A percentile compares a stretch with the other conserved stretches of the same genome.
These are phyloP conservation scores for Naganishia onofrii DNA, from an alignment of 768 basidiomycete species.

Conservation along the genomic window DNA sequence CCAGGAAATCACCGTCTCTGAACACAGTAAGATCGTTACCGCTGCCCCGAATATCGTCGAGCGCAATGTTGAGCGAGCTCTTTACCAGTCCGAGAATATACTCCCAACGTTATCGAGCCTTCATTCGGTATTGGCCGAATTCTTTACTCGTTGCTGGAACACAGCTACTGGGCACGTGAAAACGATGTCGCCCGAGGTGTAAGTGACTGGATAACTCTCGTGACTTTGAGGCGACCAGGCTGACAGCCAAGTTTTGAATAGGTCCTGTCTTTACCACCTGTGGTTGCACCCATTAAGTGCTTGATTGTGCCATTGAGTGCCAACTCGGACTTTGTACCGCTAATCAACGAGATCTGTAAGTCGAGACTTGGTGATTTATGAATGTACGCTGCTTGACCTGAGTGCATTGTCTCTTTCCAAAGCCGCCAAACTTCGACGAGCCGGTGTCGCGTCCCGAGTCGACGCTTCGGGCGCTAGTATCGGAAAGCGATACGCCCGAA, in stretches of 20 bases:
- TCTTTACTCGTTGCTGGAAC: slow-evolving; percentile 87
- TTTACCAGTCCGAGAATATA: slow-evolving; percentile 79
- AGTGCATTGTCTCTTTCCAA: neutral
- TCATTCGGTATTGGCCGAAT: slow-evolving; percentile 98
- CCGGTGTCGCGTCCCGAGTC: slow-evolving; percentile 86
- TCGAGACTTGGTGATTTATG: slow-evolving; percentile 39
- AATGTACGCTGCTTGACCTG: neutral
- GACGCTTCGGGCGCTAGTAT: slow-evolving; percentile 94
- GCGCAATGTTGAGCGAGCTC: slow-evolving; percentile 23
- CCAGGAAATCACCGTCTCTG: slow-evolving; percentile 79
- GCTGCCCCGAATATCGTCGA: neutral
- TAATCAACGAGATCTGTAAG: slow-evolving; percentile 87
- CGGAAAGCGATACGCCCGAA: slow-evolving; percentile 93
- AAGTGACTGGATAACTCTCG: slow-evolving; percentile 51
- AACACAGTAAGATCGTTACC: slow-evolving; percentile 62
- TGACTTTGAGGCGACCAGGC: neutral
- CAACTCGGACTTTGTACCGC: slow-evolving; percentile 75
- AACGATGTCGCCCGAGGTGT: slow-evolving; percentile 86
- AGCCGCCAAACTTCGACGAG: slow-evolving; percentile 83
- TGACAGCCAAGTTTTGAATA: slow-evolving; percentile 43
- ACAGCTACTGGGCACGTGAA: slow-evolving; percentile 91
- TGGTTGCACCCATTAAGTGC: slow-evolving; percentile 93
- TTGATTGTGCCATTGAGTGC: slow-evolving; percentile 91
- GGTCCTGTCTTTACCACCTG: slow-evolving; percentile 84
- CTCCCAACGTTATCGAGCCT: slow-evolving; percentile 96